phyloP scores from a whole-genome alignment of 345 rosid species.

The Cardamine occulta region DNA sequence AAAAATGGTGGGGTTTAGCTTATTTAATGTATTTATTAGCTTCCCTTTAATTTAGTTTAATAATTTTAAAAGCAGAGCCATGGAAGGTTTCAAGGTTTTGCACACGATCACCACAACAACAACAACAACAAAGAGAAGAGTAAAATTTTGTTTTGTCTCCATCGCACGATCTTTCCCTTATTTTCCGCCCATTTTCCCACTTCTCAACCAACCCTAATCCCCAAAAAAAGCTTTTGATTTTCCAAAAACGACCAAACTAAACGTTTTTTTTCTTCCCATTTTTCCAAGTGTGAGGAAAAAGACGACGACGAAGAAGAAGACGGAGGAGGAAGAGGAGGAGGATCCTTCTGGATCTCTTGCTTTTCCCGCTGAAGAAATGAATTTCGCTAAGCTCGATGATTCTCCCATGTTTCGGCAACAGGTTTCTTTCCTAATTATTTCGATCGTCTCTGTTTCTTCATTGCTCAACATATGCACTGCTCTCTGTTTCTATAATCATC shows the following conservation, averaged over 20 bases:
- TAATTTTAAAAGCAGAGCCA: constrained; percentile 45
- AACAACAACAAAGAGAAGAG: neutral
- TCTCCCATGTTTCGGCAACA: constrained; percentile 90
- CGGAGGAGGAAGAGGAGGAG: constrained; percentile 10
- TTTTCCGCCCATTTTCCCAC: constrained; percentile 42
- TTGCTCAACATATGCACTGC: neutral
- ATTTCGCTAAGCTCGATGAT: constrained; percentile 78
- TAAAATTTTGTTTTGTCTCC: neutral
- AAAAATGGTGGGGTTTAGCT: constrained; percentile 5
- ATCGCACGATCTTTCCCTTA: constrained; percentile 41
- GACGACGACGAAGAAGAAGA: neutral
- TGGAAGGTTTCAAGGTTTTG: constrained; percentile 56
- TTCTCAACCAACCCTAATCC: constrained; percentile 38
- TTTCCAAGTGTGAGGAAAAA: neutral
- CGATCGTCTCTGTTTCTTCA: constrained; percentile 17
- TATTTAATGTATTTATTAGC: constrained; percentile 6
- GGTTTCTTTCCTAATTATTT: constrained; percentile 41
- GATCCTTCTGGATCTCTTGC: constrained; percentile 23
- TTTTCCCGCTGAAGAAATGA: constrained; percentile 42
- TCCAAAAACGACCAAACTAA: constrained; percentile 8
- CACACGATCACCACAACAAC: constrained; percentile 34
- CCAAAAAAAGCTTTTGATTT: constrained; percentile 25
- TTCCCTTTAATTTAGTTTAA: neutral
- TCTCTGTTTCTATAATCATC: neutral
- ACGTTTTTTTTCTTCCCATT: neutral